These are phyloP conservation scores for Amphirosellinia nigrospora DNA, from an alignment of 495 filamentous ascomycete genomes.

Conservation along the genomic window DNA sequence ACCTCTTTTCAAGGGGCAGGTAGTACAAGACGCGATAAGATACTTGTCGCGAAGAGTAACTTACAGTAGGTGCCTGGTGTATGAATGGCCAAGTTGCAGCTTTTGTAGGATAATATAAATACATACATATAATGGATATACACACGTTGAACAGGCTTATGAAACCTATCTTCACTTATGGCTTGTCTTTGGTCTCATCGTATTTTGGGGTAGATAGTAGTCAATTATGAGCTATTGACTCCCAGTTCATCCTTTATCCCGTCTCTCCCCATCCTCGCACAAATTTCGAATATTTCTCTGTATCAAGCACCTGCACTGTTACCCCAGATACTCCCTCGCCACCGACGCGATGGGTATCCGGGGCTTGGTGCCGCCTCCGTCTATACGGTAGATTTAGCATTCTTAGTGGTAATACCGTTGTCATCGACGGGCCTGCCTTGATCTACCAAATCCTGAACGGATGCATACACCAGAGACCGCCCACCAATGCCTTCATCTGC, in stretches of 20 bases:
- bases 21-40: too few species aligned
- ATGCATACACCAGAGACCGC: slow-evolving; percentile 50
- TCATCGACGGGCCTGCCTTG: slow-evolving; percentile 78
- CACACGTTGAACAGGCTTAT: too few species aligned
- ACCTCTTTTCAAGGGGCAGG: too few species aligned
- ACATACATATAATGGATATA: too few species aligned
- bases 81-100: too few species aligned
- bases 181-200: too few species aligned
- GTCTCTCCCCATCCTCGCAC: neutral
- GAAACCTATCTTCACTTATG: too few species aligned
- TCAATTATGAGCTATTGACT: neutral
- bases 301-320: neutral
- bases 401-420: slow-evolving; percentile 55
- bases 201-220: neutral
- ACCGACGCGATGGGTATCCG: slow-evolving; percentile 70
- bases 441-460: slow-evolving; percentile 71
- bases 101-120: too few species aligned
- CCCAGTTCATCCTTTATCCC: neutral
- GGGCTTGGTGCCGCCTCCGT: slow-evolving; percentile 63
- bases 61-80: neutral
- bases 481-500: slow-evolving; percentile 48
- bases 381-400: slow-evolving; percentile 59
- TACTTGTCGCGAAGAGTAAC: too few species aligned
- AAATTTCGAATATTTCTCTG: neutral
- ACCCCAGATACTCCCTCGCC: neutral